Conservation (phyloP, 257 asterid genomes). For the Ligustrum vulgare region DNA sequence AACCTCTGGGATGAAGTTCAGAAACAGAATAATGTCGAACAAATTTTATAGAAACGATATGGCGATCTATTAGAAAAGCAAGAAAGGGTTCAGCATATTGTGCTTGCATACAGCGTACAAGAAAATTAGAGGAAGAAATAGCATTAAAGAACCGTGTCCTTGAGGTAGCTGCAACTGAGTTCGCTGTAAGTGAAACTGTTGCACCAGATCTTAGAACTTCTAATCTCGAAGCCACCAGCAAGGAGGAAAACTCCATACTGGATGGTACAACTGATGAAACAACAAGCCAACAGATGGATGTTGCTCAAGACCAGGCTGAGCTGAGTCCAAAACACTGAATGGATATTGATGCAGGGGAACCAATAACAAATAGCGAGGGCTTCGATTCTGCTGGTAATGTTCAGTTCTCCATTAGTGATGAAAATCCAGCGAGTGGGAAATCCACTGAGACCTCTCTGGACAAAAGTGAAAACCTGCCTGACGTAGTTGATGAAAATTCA, state of each 20-base stretch:
- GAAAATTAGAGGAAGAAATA: slow-evolving; percentile 47
- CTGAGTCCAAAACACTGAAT: no score
- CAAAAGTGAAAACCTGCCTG: no score
- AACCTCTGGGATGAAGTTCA: no score
- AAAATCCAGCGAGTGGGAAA: no score
- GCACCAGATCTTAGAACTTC: no score
- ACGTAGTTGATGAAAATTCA: no score
- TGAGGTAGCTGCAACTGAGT: slow-evolving; percentile 25
- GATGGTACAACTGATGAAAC: slow-evolving; percentile 25
- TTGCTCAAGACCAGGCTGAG: neutral
- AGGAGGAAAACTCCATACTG: slow-evolving; percentile 22
- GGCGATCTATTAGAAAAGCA: no score
- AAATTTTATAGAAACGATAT: no score
- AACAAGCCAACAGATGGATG: slow-evolving; percentile 19
- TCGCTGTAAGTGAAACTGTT: slow-evolving; percentile 22
- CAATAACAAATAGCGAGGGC: neutral
- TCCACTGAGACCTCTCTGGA: neutral
- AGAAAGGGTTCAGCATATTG: slow-evolving; percentile 50
- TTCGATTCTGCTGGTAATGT: neutral
- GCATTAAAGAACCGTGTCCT: slow-evolving; percentile 32
- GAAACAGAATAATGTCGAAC: no score
- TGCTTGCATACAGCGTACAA: slow-evolving; percentile 44
- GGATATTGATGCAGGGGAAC: neutral
- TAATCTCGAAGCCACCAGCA: no score
- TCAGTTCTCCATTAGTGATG: neutral